Evolutionary conservation across 2,329 filamentous ascomycete genomes (phyloP).

Genomic region (Phialophora expanda): DNA sequence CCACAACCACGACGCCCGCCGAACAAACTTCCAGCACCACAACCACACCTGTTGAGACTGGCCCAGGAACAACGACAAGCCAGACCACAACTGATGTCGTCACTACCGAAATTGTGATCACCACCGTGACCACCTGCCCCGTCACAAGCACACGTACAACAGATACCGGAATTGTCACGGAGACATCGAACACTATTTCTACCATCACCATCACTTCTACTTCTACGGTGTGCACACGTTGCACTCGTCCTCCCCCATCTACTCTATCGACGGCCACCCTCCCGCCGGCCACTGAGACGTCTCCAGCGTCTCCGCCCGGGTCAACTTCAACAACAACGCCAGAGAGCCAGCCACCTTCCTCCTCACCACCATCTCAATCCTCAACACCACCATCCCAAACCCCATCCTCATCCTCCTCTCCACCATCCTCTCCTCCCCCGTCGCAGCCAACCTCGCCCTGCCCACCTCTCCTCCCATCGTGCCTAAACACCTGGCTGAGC

Average conservation of each 20-base stretch:
- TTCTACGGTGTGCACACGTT: slow-evolving; percentile 23
- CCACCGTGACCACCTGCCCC: slow-evolving; percentile 24
- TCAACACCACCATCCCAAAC: slow-evolving; percentile 2
- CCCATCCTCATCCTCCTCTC: slow-evolving; percentile 14
- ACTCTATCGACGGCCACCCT: slow-evolving; percentile 16
- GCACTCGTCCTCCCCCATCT: slow-evolving; percentile 20
- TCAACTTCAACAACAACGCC: slow-evolving; percentile 31
- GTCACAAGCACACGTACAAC: slow-evolving; percentile 29
- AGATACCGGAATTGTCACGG: slow-evolving; percentile 22
- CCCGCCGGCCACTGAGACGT: slow-evolving; percentile 41
- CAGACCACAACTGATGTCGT: slow-evolving; percentile 20
- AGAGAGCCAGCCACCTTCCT: background rate
- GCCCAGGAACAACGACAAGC: slow-evolving; percentile 10
- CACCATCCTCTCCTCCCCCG: slow-evolving; percentile 11
- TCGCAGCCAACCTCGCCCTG: slow-evolving; percentile 45
- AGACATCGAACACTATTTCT: slow-evolving; percentile 23
- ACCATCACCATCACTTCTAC: slow-evolving; percentile 26
- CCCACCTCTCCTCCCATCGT: slow-evolving; percentile 79
- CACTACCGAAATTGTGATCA: slow-evolving; percentile 25
- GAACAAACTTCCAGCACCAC: slow-evolving; percentile 15
- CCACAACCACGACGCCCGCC: slow-evolving; percentile 19
- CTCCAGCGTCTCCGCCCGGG: slow-evolving; percentile 8
- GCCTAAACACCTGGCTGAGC: slow-evolving; percentile 89
- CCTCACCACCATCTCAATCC: slow-evolving; percentile 5
- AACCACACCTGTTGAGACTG: slow-evolving; percentile 21